Evolutionary conservation across 225 moss, liverwort and hornwort genomes (phyloP).

Genomic region (Physcomitrium patens): DNA sequence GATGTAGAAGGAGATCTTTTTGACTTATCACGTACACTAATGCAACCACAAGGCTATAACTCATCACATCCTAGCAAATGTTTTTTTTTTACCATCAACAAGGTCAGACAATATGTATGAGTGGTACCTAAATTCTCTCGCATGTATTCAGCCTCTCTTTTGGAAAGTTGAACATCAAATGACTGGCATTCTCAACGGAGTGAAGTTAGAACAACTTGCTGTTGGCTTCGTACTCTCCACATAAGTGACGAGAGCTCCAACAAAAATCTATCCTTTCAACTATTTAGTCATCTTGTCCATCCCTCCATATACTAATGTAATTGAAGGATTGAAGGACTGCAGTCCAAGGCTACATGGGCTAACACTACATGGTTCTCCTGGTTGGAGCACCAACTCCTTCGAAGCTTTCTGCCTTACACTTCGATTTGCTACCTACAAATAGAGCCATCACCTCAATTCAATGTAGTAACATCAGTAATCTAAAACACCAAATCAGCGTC

Average conservation of each 20-base stretch:
- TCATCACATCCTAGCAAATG: too few relatives aligned
- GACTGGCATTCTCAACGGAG: slow-evolving; percentile 10
- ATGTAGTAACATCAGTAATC: neutral
- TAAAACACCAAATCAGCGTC: neutral
- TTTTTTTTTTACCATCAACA: too few relatives aligned
- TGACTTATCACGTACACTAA: too few relatives aligned
- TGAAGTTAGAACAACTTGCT: neutral
- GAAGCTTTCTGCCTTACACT: slow-evolving; percentile 4
- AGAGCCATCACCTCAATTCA: neutral
- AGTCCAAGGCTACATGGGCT: slow-evolving; percentile 19
- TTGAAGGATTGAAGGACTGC: slow-evolving; percentile 4
- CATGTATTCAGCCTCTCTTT: neutral
- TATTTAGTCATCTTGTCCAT: slow-evolving; percentile 16
- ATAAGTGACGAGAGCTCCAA: slow-evolving; percentile 7
- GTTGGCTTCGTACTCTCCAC: neutral
- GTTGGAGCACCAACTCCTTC: slow-evolving; percentile 17
- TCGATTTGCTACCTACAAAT: slow-evolving; percentile 27
- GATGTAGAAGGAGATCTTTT: too few relatives aligned
- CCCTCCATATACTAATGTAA: slow-evolving; percentile 6
- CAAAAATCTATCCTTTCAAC: slow-evolving; percentile 14
- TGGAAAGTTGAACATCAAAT: neutral
- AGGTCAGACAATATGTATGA: too few relatives aligned
- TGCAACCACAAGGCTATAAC: too few relatives aligned
- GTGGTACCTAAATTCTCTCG: neutral
- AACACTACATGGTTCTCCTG: slow-evolving; percentile 16